These are phyloP conservation scores for Penicillium psychrofluorescens DNA, from an alignment of 495 filamentous ascomycete species.

Conservation along the genomic window DNA sequence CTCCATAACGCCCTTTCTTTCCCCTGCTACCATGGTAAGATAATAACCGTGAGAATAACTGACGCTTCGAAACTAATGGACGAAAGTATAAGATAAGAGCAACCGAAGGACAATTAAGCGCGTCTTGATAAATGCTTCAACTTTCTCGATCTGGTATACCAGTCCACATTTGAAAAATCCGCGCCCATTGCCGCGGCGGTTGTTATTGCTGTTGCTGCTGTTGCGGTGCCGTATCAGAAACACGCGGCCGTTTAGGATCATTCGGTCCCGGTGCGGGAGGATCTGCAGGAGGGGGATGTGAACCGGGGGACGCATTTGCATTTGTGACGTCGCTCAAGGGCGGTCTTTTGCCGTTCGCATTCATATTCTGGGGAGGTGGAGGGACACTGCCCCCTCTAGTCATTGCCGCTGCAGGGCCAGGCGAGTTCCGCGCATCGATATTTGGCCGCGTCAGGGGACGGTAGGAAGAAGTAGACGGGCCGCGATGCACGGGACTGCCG, in stretches of 20 bases:
- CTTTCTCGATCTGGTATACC: too few relatives aligned
- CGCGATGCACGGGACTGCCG: constrained; percentile 31
- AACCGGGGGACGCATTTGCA: constrained; percentile 16
- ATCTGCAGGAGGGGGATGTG: constrained; percentile 12
- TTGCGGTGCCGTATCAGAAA: constrained; percentile 7
- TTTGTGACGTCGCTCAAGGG: constrained; percentile 48
- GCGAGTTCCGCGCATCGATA: constrained; percentile 18
- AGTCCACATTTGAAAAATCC: too few relatives aligned
- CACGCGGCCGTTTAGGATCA: constrained; percentile 30
- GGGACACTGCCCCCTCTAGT: constrained; percentile 14
- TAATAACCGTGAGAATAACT: too few relatives aligned
- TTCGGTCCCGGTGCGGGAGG: constrained; percentile 6
- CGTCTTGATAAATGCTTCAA: too few relatives aligned
- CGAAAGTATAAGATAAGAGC: too few relatives aligned
- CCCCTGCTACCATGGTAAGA: too few relatives aligned
- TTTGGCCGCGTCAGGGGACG: constrained; percentile 38
- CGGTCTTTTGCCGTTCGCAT: constrained; percentile 37
- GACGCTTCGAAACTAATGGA: too few relatives aligned
- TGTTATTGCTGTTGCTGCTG: too few relatives aligned
- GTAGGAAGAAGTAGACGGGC: constrained; percentile 34
- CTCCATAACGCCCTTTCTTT: too few relatives aligned
- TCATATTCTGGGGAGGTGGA: constrained; percentile 26
- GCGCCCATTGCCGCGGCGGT: too few relatives aligned
- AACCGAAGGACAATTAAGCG: too few relatives aligned
- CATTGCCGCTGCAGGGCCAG: constrained; percentile 6